A percentile compares a stretch with the other conserved stretches of the same genome.
These are phyloP conservation scores for Penicillium brasilianum DNA, from an alignment of 2,329 filamentous ascomycete species.

Conservation along the genomic window DNA sequence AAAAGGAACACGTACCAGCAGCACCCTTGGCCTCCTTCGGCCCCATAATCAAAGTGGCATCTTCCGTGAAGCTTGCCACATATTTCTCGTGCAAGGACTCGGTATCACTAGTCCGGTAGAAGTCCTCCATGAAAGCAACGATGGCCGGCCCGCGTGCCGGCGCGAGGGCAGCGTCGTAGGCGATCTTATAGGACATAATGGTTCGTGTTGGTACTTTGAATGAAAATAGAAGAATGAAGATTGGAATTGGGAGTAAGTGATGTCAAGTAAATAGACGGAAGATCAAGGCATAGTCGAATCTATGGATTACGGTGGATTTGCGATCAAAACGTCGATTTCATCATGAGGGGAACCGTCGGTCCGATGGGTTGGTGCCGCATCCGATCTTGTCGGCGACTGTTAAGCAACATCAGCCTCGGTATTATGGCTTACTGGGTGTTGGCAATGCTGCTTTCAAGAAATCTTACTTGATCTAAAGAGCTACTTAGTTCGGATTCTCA, in stretches of 20 bases:
- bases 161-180: constrained; percentile 32
- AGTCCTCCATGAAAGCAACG: constrained; percentile 42
- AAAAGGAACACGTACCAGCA: constrained; percentile 33
- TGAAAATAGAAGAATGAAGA: too few relatives aligned
- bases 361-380: constrained; percentile 20
- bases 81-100: constrained; percentile 44
- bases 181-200: constrained; percentile 43
- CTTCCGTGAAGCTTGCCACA: constrained; percentile 39
- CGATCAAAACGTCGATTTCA: constrained; percentile 13
- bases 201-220: not conserved
- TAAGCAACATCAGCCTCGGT: not conserved
- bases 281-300: not conserved
- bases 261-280: not conserved
- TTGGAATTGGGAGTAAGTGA: not conserved
- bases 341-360: constrained; percentile 25
- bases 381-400: constrained; percentile 25
- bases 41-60: constrained; percentile 47
- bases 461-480: too few relatives aligned
- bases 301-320: not conserved
- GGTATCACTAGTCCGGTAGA: constrained; percentile 45
- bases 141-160: constrained; percentile 33
- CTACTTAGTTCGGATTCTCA: not conserved
- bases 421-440: not conserved
- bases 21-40: constrained; percentile 40
- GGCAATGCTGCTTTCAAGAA: too few relatives aligned